Conservation (phyloP, 2,329 filamentous ascomycete genomes). For the Rhynchosporium graminicola region DNA sequence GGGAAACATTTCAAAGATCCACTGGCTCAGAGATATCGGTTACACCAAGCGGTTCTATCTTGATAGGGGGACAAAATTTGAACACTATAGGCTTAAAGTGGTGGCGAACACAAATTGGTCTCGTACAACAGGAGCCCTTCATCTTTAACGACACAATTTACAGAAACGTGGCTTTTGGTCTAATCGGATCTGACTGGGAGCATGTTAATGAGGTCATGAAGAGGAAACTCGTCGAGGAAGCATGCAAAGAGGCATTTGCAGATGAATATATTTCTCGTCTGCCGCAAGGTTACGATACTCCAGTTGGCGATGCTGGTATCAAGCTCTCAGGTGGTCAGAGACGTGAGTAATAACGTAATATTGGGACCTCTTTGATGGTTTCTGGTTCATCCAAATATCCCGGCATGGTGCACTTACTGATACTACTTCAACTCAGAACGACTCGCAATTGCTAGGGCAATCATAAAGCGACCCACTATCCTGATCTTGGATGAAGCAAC, state of each 20-base stretch:
- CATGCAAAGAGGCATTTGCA: slow-evolving; percentile 67
- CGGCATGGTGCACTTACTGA: too few species aligned
- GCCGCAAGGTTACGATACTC: slow-evolving; percentile 69
- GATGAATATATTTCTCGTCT: slow-evolving; percentile 68
- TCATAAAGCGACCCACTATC: slow-evolving; percentile 68
- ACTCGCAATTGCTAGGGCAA: slow-evolving; percentile 69
- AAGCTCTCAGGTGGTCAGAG: slow-evolving; percentile 64
- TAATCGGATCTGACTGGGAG: slow-evolving; percentile 54
- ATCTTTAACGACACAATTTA: slow-evolving; percentile 67
- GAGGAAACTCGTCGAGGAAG: slow-evolving; percentile 59
- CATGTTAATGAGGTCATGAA: slow-evolving; percentile 56
- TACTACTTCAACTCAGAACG: slow-evolving; percentile 47
- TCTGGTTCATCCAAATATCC: too few species aligned
- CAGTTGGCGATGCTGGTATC: slow-evolving; percentile 75
- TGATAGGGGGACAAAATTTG: slow-evolving; percentile 55
- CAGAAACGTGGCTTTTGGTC: slow-evolving; percentile 61
- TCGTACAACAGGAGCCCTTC: slow-evolving; percentile 69
- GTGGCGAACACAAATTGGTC: slow-evolving; percentile 59
- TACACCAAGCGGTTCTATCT: slow-evolving; percentile 53
- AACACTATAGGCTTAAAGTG: slow-evolving; percentile 63
- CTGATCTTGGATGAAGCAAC: slow-evolving; percentile 72
- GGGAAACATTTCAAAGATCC: slow-evolving; percentile 38
- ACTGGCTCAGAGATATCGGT: slow-evolving; percentile 35
- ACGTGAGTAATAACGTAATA: background rate
- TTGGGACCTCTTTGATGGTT: too few species aligned